Percentiles rank a stretch among this genome's conserved stretches.
These are phyloP conservation scores for Chrysoporthe puriensis DNA, from an alignment of 2,329 filamentous ascomycete genomes.

Conservation along the genomic window DNA sequence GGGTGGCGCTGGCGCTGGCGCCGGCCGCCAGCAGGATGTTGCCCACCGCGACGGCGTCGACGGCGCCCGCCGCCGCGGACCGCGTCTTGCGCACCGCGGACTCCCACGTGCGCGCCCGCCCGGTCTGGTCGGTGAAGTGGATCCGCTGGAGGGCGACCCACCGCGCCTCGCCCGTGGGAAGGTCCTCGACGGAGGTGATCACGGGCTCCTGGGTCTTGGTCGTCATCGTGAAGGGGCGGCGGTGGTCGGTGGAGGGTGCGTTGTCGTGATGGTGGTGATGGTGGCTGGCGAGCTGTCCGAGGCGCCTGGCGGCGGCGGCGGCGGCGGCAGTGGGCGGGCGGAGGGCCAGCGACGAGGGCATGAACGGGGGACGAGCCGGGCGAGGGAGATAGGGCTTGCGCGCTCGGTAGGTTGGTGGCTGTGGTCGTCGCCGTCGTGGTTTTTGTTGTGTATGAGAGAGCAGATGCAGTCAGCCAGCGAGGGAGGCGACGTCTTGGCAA, in stretches of 20 bases:
- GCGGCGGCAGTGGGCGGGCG: not conserved
- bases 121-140: constrained; percentile 60
- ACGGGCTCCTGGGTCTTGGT: constrained; percentile 48
- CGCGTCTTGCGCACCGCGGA: constrained; percentile 62
- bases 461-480: no score
- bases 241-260: not conserved
- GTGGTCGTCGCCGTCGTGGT: no score
- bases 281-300: constrained; percentile 4
- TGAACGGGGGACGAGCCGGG: not conserved
- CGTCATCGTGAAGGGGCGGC: constrained; percentile 39
- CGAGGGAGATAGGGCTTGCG: not conserved
- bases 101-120: constrained; percentile 61
- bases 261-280: not conserved
- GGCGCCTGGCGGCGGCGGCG: constrained; percentile 18
- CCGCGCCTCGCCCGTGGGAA: constrained; percentile 55
- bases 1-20: constrained; percentile 31
- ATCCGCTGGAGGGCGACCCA: constrained; percentile 62
- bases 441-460: not conserved
- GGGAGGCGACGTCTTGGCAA: not conserved
- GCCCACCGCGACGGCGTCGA: constrained; percentile 66
- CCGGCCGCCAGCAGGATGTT: constrained; percentile 57
- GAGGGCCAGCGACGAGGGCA: constrained; percentile 6
- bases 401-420: no score
- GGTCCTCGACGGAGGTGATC: constrained; percentile 51
- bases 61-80: constrained; percentile 52